Conservation (phyloP, 306 rosid genomes). For the Sphenostylis stenocarpa region DNA sequence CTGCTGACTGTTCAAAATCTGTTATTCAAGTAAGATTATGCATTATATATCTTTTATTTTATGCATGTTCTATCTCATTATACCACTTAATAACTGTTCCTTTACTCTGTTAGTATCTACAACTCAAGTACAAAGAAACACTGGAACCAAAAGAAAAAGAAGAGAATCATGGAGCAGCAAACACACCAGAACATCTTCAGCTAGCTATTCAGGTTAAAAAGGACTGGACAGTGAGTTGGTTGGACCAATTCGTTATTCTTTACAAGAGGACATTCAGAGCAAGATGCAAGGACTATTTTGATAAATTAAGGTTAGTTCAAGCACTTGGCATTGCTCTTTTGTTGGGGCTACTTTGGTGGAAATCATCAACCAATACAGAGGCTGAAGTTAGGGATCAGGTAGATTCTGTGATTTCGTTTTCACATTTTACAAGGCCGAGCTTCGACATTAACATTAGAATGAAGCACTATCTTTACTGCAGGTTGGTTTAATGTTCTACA, state of each 20-base stretch:
- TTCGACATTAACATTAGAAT: not conserved
- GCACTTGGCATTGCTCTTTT: constrained; percentile 83
- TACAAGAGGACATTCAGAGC: constrained; percentile 79
- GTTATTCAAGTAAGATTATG: constrained; percentile 56
- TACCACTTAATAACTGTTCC: constrained; percentile 16
- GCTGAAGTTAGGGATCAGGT: constrained; percentile 95
- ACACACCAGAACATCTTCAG: constrained; percentile 76
- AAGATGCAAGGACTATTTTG: constrained; percentile 81
- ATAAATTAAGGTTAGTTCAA: constrained; percentile 80
- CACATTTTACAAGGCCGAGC: not conserved
- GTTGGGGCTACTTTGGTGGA: constrained; percentile 97
- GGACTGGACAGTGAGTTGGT: constrained; percentile 84
- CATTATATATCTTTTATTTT: not conserved
- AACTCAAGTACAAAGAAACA: constrained; percentile 59
- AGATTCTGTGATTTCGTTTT: constrained; percentile 1
- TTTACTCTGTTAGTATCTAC: constrained; percentile 59
- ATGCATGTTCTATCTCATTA: constrained; percentile 11
- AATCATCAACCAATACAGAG: constrained; percentile 77
- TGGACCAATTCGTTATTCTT: constrained; percentile 74
- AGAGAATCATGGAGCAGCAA: constrained; percentile 58
- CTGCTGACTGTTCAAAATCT: constrained; percentile 53
- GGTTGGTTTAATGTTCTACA: constrained; percentile 92
- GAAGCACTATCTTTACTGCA: constrained; percentile 36
- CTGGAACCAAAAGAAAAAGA: constrained; percentile 74
- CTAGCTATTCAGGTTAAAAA: constrained; percentile 71